phyloP scores from a whole-genome alignment of 2,329 filamentous ascomycete genomes.

The Trichothecium roseum region DNA sequence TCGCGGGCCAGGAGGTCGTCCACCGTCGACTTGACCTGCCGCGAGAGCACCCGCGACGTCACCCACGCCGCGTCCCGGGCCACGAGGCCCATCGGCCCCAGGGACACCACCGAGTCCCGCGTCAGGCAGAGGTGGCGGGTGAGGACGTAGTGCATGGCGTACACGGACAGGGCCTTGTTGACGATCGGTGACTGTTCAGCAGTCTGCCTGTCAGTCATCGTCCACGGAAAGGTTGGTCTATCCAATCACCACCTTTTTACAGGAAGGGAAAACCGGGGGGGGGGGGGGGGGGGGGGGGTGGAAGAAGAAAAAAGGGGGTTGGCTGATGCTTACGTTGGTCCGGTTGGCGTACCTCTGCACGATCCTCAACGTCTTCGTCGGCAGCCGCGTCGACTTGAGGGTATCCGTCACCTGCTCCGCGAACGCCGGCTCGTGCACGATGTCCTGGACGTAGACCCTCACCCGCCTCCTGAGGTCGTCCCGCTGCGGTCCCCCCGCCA shows the following conservation, averaged over 20 bases:
- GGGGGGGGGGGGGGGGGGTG: no score
- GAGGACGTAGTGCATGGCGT: conserved; percentile 48
- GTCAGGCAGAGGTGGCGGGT: conserved; percentile 44
- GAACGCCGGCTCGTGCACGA: conserved; percentile 36
- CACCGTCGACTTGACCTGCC: conserved; percentile 46
- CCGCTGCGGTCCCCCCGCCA: conserved; percentile 26
- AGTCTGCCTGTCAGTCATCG: no score
- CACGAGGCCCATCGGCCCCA: conserved; percentile 30
- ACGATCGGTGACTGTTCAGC: conserved; percentile 38
- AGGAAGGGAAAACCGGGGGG: no score
- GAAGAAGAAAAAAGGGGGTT: neutral
- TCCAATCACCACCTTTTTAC: no score
- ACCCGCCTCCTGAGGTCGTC: conserved; percentile 34
- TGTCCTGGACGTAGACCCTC: conserved; percentile 37
- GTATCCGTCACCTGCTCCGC: conserved; percentile 40
- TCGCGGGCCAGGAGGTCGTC: conserved; percentile 44
- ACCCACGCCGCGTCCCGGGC: conserved; percentile 32
- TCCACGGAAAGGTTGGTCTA: neutral
- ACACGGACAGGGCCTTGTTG: conserved; percentile 41
- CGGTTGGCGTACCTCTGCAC: conserved; percentile 36
- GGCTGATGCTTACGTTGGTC: conserved; percentile 27
- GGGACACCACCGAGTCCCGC: conserved; percentile 25
- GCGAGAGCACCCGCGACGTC: conserved; percentile 43
- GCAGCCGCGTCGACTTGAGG: conserved; percentile 32
- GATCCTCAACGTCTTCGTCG: conserved; percentile 33